Evolutionary conservation across 2,329 filamentous ascomycete genomes (phyloP), one percentile per base, ranked within the genome.

Genomic region (Chaetothyriales sp.): DNA sequence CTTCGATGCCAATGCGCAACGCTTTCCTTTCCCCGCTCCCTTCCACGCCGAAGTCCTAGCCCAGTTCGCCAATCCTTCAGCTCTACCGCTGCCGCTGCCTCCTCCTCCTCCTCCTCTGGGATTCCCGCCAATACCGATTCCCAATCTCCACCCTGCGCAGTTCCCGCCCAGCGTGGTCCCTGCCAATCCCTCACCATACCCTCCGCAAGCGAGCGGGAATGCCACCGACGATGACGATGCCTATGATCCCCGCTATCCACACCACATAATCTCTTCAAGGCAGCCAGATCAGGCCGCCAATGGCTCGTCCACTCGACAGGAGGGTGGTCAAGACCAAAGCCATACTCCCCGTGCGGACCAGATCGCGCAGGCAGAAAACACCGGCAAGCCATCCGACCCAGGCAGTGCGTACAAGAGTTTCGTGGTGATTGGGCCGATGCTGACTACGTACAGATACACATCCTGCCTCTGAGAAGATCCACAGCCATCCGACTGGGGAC

Each of bases 11-110:
- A 61, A 58, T 47, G 51, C 56, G 19, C 58, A 61, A 20, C 18
- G 18, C 25, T 59, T 61, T 50, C 52, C 61, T 26, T 54, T 53
- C 43, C 51, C 62, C 8, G 52, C 56, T 32, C 60, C 55, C 15
- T 56, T 56, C 36, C 53, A 48, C 53, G 18, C 57, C 36, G 57
- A 59, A 10, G 47, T 59, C 12, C 56, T 60, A 50, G 56, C 56
- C 42, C 59, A 61, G 19, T 56, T 59, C 53, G 51, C 54, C 18
- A 55, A 39, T 19, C 49, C 56, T 12, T 1, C 32, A 18, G 25
- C 46, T 18, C 46, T 18, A 18, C 49, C 32, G n/a, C 53, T 46
- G 28, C 51, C 46, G 15, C 53, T 39, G 44, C 44, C 50, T 10
- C 55, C 53, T 25, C 55, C 56, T 50, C 49, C 52, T 18, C 54